A percentile compares a stretch with the other conserved stretches of the same genome.
Conservation (phyloP, 768 basidiomycete genomes). For the Leccinum subtestaceum region DNA sequence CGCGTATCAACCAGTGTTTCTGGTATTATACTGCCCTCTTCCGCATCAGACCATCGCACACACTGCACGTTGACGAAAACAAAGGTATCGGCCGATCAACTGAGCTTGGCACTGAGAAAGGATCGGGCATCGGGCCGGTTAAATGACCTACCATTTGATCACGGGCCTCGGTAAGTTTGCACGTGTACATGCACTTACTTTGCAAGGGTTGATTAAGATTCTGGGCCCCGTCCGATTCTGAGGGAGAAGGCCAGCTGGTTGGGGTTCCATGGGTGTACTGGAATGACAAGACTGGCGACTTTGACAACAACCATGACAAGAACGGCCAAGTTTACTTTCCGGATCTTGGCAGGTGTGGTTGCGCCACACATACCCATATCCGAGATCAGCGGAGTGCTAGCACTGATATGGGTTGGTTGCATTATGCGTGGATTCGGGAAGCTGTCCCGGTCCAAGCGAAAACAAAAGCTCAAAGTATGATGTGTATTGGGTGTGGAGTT, state of each 20-base stretch:
- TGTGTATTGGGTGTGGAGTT: background rate
- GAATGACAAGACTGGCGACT: background rate
- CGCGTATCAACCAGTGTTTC: background rate
- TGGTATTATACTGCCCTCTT: background rate
- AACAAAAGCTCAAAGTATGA: background rate
- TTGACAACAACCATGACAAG: background rate
- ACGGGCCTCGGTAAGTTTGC: background rate
- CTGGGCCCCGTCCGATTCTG: background rate
- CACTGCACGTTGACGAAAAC: background rate
- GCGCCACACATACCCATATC: background rate
- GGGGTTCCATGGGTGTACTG: background rate
- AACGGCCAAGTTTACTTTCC: background rate
- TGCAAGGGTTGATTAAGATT: background rate
- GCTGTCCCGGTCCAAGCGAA: background rate
- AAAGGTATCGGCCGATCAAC: background rate
- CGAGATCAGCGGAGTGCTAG: background rate
- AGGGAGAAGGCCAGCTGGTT: background rate
- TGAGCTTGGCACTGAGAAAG: background rate
- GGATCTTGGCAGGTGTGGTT: constrained; percentile 1
- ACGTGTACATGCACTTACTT: background rate
- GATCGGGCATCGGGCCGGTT: background rate
- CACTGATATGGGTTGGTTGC: background rate
- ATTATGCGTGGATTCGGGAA: background rate
- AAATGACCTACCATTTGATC: background rate
- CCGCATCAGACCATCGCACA: background rate